Percentiles rank a stretch among this genome's conserved stretches.
These are phyloP conservation scores for Bipolaris oryzae DNA, from an alignment of 2,329 filamentous ascomycete genomes.

Conservation along the genomic window DNA sequence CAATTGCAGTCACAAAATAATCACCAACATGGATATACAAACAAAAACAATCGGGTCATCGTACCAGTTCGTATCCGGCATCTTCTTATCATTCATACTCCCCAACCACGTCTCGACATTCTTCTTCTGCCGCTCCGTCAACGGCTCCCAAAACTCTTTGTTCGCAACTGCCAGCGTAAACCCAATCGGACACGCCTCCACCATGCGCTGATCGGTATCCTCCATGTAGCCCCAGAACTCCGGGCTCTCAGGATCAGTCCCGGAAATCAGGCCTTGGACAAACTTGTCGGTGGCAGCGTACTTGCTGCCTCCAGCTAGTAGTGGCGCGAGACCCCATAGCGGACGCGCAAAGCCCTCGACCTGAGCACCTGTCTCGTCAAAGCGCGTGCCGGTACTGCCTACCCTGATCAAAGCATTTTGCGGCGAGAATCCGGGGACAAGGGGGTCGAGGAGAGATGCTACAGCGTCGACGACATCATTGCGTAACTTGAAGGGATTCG, in stretches of 20 bases:
- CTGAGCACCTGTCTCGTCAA: slow-evolving; percentile 77
- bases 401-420: slow-evolving; percentile 68
- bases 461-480: slow-evolving; percentile 53
- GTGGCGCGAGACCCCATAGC: slow-evolving; percentile 74
- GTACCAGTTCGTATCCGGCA: slow-evolving; percentile 69
- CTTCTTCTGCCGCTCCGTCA: slow-evolving; percentile 65
- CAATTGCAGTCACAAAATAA: background rate
- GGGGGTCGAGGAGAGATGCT: slow-evolving; percentile 67
- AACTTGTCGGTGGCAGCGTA: slow-evolving; percentile 70
- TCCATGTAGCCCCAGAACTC: slow-evolving; percentile 80
- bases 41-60: slow-evolving; percentile 4
- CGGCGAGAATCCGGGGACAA: slow-evolving; percentile 74
- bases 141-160: slow-evolving; percentile 67
- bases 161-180: slow-evolving; percentile 74
- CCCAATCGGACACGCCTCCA: slow-evolving; percentile 81
- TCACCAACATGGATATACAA: background rate
- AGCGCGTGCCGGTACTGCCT: slow-evolving; percentile 74
- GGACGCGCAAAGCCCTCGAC: slow-evolving; percentile 78
- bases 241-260: slow-evolving; percentile 70
- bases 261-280: slow-evolving; percentile 72
- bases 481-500: slow-evolving; percentile 50
- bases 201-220: slow-evolving; percentile 82
- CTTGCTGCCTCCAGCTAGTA: slow-evolving; percentile 70
- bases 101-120: slow-evolving; percentile 76
- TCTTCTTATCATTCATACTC: slow-evolving; percentile 79